phyloP scores from a whole-genome alignment of 2,329 filamentous ascomycete species.

The Nannizzia gypsea region DNA sequence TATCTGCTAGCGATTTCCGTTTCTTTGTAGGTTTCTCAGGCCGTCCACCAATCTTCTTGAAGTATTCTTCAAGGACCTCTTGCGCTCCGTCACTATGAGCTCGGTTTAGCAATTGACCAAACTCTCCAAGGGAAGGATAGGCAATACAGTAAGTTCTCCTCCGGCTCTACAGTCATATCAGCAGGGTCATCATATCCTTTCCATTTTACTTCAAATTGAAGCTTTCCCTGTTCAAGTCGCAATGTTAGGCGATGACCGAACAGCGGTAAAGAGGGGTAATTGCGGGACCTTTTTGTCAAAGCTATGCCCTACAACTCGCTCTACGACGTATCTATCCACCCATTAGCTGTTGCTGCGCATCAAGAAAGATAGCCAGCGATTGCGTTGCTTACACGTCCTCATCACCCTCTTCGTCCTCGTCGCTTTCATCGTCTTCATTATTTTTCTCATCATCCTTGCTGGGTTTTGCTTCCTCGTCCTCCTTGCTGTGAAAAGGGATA shows the following conservation, averaged over 20 bases:
- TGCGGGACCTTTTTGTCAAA: slow-evolving; percentile 26
- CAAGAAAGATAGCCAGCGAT: slow-evolving; percentile 6
- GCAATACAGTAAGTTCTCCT: slow-evolving; percentile 27
- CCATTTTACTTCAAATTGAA: slow-evolving; percentile 37
- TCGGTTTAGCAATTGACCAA: slow-evolving; percentile 14
- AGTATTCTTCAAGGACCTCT: slow-evolving; percentile 33
- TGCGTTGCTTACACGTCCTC: slow-evolving; percentile 26
- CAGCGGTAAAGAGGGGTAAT: slow-evolving; percentile 1
- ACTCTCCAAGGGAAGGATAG: neutral
- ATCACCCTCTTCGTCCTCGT: slow-evolving; percentile 20
- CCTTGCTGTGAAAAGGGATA: slow-evolving; percentile 26
- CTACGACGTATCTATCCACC: slow-evolving; percentile 29
- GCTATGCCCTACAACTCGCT: slow-evolving; percentile 28
- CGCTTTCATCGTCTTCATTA: slow-evolving; percentile 15
- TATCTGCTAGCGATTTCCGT: slow-evolving; percentile 19
- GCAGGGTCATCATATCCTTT: slow-evolving; percentile 33
- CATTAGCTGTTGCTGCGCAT: neutral
- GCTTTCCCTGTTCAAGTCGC: slow-evolving; percentile 20
- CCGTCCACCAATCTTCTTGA: slow-evolving; percentile 30
- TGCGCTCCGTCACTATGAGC: slow-evolving; percentile 24
- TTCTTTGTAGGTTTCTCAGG: slow-evolving; percentile 22
- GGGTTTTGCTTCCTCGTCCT: slow-evolving; percentile 11
- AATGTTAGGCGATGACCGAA: neutral
- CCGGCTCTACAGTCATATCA: slow-evolving; percentile 38
- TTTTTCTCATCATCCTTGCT: slow-evolving; percentile 16